These are phyloP conservation scores for Collybia nuda DNA, from an alignment of 768 basidiomycete species.

Conservation along the genomic window DNA sequence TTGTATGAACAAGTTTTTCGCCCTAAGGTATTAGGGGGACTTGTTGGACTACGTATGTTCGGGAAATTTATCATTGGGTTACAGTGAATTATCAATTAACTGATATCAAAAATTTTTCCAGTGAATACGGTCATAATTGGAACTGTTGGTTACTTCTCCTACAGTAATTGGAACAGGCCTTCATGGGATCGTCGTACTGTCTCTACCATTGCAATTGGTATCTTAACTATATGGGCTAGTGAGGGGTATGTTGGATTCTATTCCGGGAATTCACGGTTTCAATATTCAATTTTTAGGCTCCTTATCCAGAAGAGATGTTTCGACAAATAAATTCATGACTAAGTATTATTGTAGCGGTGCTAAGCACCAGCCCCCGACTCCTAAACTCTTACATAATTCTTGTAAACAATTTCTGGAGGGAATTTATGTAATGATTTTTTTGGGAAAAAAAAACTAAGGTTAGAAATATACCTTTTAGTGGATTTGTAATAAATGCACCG, in stretches of 20 bases:
- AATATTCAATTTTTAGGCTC: too few species aligned
- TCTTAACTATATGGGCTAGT: conserved; percentile 60
- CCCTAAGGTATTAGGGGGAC: conserved; percentile 65
- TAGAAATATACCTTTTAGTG: too few species aligned
- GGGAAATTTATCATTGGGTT: not conserved
- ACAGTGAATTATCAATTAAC: not conserved
- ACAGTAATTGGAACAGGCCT: conserved; percentile 62
- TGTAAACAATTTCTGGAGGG: too few species aligned
- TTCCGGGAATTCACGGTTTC: too few species aligned
- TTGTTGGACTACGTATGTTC: conserved; percentile 59
- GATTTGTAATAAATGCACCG: too few species aligned
- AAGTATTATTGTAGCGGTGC: too few species aligned
- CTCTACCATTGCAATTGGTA: conserved; percentile 54
- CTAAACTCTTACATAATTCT: too few species aligned
- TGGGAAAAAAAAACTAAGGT: too few species aligned
- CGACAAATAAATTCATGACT: too few species aligned
- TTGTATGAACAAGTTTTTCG: conserved; percentile 56
- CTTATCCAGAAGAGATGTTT: too few species aligned
- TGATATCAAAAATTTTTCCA: conserved; percentile 15
- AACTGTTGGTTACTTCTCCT: conserved; percentile 60
- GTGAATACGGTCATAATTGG: conserved; percentile 68
- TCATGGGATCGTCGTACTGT: conserved; percentile 66
- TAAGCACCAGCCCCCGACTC: too few species aligned
- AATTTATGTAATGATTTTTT: too few species aligned
- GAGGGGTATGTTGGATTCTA: conserved; percentile 65